Percentiles rank a stretch among this genome's conserved stretches.
phyloP scores from a whole-genome alignment of 2,329 filamentous ascomycete genomes.

The Pseudogymnoascus pannorum region DNA sequence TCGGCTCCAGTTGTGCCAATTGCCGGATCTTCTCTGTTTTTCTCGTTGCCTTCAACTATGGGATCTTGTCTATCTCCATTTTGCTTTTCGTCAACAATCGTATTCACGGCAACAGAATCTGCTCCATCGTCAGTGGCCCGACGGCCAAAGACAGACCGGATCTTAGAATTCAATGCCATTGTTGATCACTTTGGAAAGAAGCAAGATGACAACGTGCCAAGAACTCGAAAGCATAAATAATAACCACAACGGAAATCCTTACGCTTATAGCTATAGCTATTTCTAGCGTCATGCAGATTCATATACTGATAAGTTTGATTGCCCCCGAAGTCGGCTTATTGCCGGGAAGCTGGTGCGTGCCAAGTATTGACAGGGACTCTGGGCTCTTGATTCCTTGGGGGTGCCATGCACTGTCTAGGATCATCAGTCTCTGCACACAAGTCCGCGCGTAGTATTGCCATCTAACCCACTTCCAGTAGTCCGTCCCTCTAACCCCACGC shows the following conservation, averaged over 20 bases:
- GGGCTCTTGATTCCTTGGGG: background rate
- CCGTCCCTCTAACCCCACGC: background rate
- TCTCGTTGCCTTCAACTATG: background rate
- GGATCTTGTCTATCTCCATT: background rate
- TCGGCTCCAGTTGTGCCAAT: background rate
- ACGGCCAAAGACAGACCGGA: slow-evolving; percentile 11
- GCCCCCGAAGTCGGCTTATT: background rate
- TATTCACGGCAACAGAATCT: background rate
- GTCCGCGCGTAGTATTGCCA: background rate
- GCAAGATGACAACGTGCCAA: background rate
- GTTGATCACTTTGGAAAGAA: slow-evolving; percentile 10
- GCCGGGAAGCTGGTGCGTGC: background rate
- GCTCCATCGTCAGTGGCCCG: slow-evolving; percentile 12
- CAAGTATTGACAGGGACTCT: slow-evolving; percentile 1
- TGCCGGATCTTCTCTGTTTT: background rate
- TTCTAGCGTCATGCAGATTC: background rate
- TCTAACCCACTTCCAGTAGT: background rate
- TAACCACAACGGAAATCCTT: background rate
- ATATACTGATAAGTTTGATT: slow-evolving; percentile 2
- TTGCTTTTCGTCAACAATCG: background rate
- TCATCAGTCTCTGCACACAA: background rate
- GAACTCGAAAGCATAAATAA: background rate
- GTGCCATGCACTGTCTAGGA: background rate
- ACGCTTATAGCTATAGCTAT: slow-evolving; percentile 2
- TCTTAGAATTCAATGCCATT: slow-evolving; percentile 15